Evolutionary conservation across 352 stramenopile species (phyloP).

Genomic region (Globisporangium splendens): DNA sequence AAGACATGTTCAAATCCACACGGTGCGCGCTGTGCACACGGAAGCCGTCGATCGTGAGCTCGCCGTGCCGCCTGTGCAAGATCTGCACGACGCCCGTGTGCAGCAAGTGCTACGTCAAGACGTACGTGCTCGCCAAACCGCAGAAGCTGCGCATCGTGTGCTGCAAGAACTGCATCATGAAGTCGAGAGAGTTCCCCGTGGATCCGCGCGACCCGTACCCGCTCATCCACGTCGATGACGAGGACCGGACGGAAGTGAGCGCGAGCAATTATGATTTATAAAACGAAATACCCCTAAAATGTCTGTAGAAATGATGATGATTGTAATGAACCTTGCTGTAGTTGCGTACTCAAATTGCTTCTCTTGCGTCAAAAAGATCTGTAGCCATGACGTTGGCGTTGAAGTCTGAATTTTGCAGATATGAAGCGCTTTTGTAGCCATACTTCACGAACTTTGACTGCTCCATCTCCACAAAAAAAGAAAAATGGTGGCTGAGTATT

Average conservation of each 20-base stretch:
- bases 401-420: too few species aligned
- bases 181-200: slow-evolving; percentile 32
- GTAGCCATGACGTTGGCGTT: too few species aligned
- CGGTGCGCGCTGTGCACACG: slow-evolving; percentile 14
- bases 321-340: too few species aligned
- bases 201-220: slow-evolving; percentile 45
- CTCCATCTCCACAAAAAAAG: too few species aligned
- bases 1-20: slow-evolving; percentile 1
- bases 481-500: too few species aligned
- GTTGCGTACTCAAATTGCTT: too few species aligned
- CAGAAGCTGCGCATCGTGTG: slow-evolving; percentile 32
- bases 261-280: not conserved
- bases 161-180: slow-evolving; percentile 48
- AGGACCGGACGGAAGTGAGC: slow-evolving; percentile 17
- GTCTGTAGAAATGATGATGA: too few species aligned
- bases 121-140: slow-evolving; percentile 29
- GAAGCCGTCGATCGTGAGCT: slow-evolving; percentile 21
- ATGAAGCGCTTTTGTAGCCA: too few species aligned
- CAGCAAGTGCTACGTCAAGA: slow-evolving; percentile 50
- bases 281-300: not conserved
- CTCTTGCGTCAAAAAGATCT: too few species aligned
- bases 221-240: slow-evolving; percentile 18
- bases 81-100: slow-evolving; percentile 38
- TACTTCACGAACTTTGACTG: too few species aligned
- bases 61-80: slow-evolving; percentile 29